Conservation (phyloP, 345 rosid genomes). For the Eucalyptus pumila region DNA sequence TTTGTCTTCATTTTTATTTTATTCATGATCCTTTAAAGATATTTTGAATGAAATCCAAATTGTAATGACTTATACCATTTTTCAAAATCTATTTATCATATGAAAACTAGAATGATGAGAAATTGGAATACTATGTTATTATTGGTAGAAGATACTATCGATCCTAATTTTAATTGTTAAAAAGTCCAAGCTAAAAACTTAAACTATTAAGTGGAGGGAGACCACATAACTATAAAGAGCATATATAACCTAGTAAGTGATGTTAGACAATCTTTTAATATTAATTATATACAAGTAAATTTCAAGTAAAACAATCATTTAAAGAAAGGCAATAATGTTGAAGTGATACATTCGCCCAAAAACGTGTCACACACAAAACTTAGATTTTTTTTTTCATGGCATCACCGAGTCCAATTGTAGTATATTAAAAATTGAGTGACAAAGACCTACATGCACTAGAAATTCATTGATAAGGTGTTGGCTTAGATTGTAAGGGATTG, state of each 20-base stretch:
- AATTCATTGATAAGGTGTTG: not conserved
- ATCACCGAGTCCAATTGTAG: not conserved
- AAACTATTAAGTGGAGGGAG: not conserved
- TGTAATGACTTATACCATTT: not conserved
- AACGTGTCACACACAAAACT: not conserved
- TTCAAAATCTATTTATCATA: not conserved
- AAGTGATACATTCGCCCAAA: not conserved
- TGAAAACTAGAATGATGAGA: not conserved
- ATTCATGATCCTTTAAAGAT: not conserved
- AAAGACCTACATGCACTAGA: not conserved
- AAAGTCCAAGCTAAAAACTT: not conserved
- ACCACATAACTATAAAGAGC: not conserved
- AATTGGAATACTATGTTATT: not conserved
- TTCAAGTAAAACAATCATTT: not conserved
- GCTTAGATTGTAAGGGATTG: not conserved
- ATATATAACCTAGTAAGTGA: not conserved
- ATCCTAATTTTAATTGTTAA: not conserved
- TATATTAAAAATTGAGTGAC: not conserved
- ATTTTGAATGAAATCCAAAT: not conserved
- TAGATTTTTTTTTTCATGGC: not conserved
- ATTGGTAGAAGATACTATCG: not conserved
- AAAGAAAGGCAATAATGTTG: not conserved
- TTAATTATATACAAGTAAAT: not conserved
- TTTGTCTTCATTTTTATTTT: not conserved
- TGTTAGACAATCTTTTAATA: not conserved